Base-by-base conservation (phyloP, 1,284 basidiomycete species). In the Volvariella surrecta region DNA sequence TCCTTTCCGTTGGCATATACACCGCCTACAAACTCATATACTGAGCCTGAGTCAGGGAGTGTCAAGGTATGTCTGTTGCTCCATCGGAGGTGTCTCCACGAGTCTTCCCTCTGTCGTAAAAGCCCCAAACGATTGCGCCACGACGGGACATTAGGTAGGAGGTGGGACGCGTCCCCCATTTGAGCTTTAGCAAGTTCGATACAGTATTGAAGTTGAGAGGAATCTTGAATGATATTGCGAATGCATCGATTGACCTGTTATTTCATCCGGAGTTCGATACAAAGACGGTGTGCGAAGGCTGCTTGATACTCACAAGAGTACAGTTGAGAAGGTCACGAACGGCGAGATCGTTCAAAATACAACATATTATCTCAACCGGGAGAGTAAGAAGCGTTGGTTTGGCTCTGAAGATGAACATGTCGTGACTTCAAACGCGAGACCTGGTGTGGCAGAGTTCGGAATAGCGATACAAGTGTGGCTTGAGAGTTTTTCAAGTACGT, bases 11-110 rank as follows among this genome's bases (percentile, higher is more conserved):
- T 69, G 1, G 63, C 70, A 51, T 74, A 75, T 21, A 71, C 51
- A 0, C 70, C 71, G 6, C 69, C 68, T 2, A 65, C 59, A 49
- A 74, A 74, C 46, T 74, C 73, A 50, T 75, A 74, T 3, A 74
- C 62, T 0, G 64, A 66, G 3, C 70, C 71, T 1, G 67, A 65
- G 4, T 62, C 62, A 0, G 67, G 66, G 2, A 71, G 54, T 1
- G 59, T 53, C n/a, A 73, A 52, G 15, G 53, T 60, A 47, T 62
- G 58, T 10, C 55, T 59, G 22, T 54, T 52, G 30, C 55, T 63
- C 63, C 66, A 71, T n/a, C 53, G 49, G 11, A 74, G 52, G 9
- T 56, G 58, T 42, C 62, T 61, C 73, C 73, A 76, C 11, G 64
- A 63, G 10, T 54, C 46, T 52, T 74, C 70, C 35, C 68, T 57